Percentiles rank a stretch among this genome's conserved stretches.
Conservation (phyloP, 768 basidiomycete genomes). For the Rhizopogon roseolus region DNA sequence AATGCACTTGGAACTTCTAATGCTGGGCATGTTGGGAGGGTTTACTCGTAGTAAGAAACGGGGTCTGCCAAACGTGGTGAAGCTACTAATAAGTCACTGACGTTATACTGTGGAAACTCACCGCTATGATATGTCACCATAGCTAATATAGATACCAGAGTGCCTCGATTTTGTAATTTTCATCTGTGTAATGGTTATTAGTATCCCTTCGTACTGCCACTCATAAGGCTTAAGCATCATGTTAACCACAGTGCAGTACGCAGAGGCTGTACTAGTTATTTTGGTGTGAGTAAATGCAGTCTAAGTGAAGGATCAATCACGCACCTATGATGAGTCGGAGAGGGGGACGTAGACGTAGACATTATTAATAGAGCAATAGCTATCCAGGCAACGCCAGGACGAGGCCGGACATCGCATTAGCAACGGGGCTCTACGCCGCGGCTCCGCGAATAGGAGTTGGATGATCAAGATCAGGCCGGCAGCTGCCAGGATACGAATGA, state of each 20-base stretch:
- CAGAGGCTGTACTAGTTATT: too few relatives aligned
- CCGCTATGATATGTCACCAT: too few relatives aligned
- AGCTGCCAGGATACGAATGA: conserved; percentile 89
- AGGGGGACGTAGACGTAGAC: conserved; percentile 63
- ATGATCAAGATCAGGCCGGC: conserved; percentile 75
- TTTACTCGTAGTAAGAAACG: background rate
- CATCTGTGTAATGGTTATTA: too few relatives aligned
- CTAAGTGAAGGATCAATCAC: too few relatives aligned
- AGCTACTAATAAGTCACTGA: background rate
- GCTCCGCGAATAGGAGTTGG: conserved; percentile 66
- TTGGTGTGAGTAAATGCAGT: too few relatives aligned
- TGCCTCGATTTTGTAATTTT: background rate
- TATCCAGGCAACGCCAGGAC: conserved; percentile 56
- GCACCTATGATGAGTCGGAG: too few relatives aligned
- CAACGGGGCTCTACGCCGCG: too few relatives aligned
- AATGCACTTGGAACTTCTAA: conserved; percentile 44
- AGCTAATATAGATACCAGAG: background rate
- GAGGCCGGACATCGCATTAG: too few relatives aligned
- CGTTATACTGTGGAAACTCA: background rate
- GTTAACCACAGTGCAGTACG: too few relatives aligned
- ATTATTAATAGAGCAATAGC: conserved; percentile 38
- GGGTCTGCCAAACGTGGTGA: too few relatives aligned
- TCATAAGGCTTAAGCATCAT: background rate
- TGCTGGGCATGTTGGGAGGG: conserved; percentile 24
- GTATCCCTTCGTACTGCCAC: background rate